Evolutionary conservation across 2,329 filamentous ascomycete species (phyloP).

Genomic region (Xylariaceae sp.): DNA sequence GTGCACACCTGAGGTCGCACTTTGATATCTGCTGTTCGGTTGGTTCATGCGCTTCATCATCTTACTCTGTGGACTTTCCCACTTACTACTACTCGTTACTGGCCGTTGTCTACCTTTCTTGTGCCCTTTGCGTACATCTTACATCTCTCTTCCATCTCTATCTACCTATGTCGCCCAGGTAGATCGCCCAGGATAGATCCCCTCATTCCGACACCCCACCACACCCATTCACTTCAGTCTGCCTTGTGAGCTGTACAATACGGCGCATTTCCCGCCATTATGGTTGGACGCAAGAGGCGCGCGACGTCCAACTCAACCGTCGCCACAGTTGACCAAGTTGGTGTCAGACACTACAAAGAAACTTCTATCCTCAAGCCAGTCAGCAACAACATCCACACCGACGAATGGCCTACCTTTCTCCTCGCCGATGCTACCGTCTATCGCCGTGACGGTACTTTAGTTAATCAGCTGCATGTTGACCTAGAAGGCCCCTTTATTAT

Average conservation of each 20-base stretch:
- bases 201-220: not conserved
- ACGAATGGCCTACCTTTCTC: constrained; percentile 67
- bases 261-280: constrained; percentile 32
- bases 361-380: constrained; percentile 45
- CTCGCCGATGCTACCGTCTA: constrained; percentile 67
- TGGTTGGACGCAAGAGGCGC: constrained; percentile 47
- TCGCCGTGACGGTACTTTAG: constrained; percentile 58
- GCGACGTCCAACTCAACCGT: constrained; percentile 53
- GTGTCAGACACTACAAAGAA: constrained; percentile 43
- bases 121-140: no score
- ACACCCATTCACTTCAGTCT: not conserved
- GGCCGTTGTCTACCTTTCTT: no score
- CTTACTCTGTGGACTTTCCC: not conserved
- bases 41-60: no score
- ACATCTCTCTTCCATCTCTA: no score
- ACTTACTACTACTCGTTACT: not conserved
- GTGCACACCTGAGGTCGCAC: no score
- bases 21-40: no score
- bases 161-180: not conserved
- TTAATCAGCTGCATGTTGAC: constrained; percentile 66
- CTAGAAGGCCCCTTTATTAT: constrained; percentile 66
- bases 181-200: not conserved
- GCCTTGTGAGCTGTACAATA: not conserved
- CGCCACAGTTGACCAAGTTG: constrained; percentile 48
- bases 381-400: constrained; percentile 44